Percentiles rank a stretch among this genome's conserved stretches.
Evolutionary conservation across 2,329 filamentous ascomycete species (phyloP).

Genomic region (Diaporthe velutina): DNA sequence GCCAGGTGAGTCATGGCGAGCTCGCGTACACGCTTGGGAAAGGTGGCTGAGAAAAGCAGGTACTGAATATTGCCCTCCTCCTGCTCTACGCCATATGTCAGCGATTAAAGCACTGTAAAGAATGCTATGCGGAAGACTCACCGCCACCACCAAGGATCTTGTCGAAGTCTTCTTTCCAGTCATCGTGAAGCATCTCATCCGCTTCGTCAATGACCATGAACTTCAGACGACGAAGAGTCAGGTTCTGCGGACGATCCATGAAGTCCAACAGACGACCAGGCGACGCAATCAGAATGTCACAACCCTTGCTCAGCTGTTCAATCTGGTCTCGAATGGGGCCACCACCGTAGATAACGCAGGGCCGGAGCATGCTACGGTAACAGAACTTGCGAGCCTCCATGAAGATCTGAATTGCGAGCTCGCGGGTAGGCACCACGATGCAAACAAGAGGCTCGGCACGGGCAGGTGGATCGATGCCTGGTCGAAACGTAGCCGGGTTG

Average conservation of each 20-base stretch:
- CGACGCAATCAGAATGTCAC: constrained; percentile 89
- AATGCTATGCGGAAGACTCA: constrained; percentile 59
- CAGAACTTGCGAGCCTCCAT: constrained; percentile 93
- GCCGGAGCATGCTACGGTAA: constrained; percentile 94
- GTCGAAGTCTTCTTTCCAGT: constrained; percentile 83
- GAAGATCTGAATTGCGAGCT: constrained; percentile 94
- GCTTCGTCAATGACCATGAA: constrained; percentile 93
- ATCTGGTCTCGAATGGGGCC: constrained; percentile 78
- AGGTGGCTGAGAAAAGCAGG: constrained; percentile 95
- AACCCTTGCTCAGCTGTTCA: constrained; percentile 82
- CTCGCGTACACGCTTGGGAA: constrained; percentile 82
- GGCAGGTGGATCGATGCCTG: constrained; percentile 60
- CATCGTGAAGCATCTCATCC: constrained; percentile 86
- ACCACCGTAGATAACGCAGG: constrained; percentile 91
- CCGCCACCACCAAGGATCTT: constrained; percentile 85
- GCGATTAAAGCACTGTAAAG: constrained; percentile 42
- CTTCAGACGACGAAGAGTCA: constrained; percentile 82
- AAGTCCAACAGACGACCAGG: constrained; percentile 90
- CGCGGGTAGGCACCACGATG: constrained; percentile 87
- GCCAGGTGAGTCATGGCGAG: constrained; percentile 83
- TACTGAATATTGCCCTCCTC: constrained; percentile 78
- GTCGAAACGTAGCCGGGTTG: constrained; percentile 68
- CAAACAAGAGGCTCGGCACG: constrained; percentile 90
- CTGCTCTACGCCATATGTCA: constrained; percentile 66
- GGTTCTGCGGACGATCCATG: constrained; percentile 76